Conservation (phyloP, 495 filamentous ascomycete genomes). For the Aspergillus biplanus region DNA sequence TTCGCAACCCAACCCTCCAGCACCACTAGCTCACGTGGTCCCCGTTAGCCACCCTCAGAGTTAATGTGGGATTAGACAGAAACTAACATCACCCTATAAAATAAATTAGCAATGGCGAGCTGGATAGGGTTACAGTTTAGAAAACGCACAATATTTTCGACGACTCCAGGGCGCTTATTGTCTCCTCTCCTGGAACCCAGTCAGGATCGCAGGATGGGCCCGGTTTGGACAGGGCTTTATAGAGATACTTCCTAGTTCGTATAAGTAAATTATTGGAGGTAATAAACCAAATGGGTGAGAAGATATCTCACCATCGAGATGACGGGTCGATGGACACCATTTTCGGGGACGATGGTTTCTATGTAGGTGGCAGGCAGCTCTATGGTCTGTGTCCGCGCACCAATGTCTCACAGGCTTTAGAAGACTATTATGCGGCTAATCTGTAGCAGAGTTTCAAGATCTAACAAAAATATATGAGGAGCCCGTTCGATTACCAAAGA, state of each 20-base stretch:
- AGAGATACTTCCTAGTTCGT: conserved; percentile 73
- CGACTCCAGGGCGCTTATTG: conserved; percentile 60
- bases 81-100: conserved; percentile 42
- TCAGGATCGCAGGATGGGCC: conserved; percentile 81
- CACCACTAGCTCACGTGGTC: conserved; percentile 63
- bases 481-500: no score
- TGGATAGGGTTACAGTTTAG: conserved; percentile 5
- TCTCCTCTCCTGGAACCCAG: conserved; percentile 63
- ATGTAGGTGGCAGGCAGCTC: not conserved
- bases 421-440: no score
- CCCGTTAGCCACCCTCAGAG: conserved; percentile 13
- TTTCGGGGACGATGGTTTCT: not conserved
- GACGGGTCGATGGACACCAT: conserved; percentile 26
- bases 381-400: no score
- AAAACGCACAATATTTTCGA: conserved; percentile 71
- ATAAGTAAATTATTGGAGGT: conserved; percentile 9
- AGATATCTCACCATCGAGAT: conserved; percentile 26
- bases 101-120: conserved; percentile 25
- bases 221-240: conserved; percentile 70
- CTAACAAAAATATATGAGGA: no score
- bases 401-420: no score
- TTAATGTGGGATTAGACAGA: not conserved
- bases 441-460: no score
- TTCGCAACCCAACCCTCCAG: conserved; percentile 94
- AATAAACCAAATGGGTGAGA: not conserved